Evolutionary conservation across 768 basidiomycete species (phyloP), one percentile per base, ranked within the genome.

Genomic region (Lactifluus piperatus): DNA sequence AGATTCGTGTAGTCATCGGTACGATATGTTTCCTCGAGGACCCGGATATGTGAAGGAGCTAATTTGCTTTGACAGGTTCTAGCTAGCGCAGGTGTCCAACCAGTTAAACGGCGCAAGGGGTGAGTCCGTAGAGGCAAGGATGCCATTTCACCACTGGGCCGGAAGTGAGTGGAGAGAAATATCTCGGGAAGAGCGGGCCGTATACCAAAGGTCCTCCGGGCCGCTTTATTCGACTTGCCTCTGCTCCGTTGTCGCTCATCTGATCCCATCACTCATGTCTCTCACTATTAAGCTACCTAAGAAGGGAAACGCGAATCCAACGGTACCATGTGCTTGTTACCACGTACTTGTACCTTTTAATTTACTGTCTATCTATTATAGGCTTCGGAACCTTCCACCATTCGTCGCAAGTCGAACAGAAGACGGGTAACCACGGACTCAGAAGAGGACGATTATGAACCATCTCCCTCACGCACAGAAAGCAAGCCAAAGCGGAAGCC

Each of bases 1-100:
- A 91, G 79, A 72, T 99, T 99, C 41, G 94, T 90, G 71, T 75
- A 78, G 30, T 75, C 71, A 75, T 99, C 97, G n/a, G 76, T 79
- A 2, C 81, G 77, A 73, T 94, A 90, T n/a, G 73, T 71, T 47
- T 77, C 70, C n/a, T 82, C 85, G 11, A 85, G 78, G 60, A 89
- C 79, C 51, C 77, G 74, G 47, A 86, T 60, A 27, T 32, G 51
- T 0, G 57, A 44, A 14, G 66, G 57, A 16, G 52, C 55, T 32
- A 37, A 61, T 20, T 51, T 53, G 20, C n/a, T 34, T 43, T 62
- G 37, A 30, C 20, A 8, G 18, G 20, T 5, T 37, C 50, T 22
- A 11, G 50, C 29, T 16, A 56, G 22, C n/a, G 27, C 47, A 54
- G 37, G 37, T 4, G 37, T 32, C 43, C 36, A 27, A 36, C 51